Evolutionary conservation across 176 grass and related monocot species (phyloP).

Genomic region (Carex parvula): DNA sequence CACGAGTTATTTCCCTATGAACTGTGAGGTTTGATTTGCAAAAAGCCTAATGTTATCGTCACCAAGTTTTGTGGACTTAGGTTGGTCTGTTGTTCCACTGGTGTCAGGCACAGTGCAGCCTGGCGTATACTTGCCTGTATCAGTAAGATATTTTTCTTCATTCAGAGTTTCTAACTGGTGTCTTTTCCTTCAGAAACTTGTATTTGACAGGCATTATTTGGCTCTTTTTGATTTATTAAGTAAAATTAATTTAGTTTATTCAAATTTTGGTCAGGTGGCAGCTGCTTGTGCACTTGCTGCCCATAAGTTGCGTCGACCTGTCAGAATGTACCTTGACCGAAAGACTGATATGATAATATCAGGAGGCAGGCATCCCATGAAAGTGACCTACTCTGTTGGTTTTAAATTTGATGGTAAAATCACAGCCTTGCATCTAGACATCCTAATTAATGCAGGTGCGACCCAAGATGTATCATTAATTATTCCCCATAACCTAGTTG

Average conservation of each 20-base stretch:
- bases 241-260: neutral
- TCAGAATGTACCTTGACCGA: slow-evolving; percentile 86
- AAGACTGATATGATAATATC: slow-evolving; percentile 88
- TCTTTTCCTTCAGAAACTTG: neutral
- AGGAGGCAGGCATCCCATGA: slow-evolving; percentile 97
- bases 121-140: neutral
- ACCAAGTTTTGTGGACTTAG: neutral
- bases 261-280: slow-evolving; percentile 46
- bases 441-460: slow-evolving; percentile 81
- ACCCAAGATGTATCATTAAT: slow-evolving; percentile 56
- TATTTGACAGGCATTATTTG: neutral
- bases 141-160: neutral
- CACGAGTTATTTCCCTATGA: too few relatives aligned
- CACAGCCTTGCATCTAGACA: slow-evolving; percentile 84
- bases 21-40: neutral
- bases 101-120: neutral
- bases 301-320: slow-evolving; percentile 61
- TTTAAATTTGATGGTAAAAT: slow-evolving; percentile 84
- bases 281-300: slow-evolving; percentile 89
- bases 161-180: neutral
- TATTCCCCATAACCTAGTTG: slow-evolving; percentile 70
- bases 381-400: slow-evolving; percentile 83
- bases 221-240: neutral
- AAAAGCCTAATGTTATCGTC: neutral
- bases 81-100: neutral